Evolutionary conservation across 805 yeast genomes (phyloP), one percentile per base, ranked within the genome.

Genomic region (Kodamaea leandrae): DNA sequence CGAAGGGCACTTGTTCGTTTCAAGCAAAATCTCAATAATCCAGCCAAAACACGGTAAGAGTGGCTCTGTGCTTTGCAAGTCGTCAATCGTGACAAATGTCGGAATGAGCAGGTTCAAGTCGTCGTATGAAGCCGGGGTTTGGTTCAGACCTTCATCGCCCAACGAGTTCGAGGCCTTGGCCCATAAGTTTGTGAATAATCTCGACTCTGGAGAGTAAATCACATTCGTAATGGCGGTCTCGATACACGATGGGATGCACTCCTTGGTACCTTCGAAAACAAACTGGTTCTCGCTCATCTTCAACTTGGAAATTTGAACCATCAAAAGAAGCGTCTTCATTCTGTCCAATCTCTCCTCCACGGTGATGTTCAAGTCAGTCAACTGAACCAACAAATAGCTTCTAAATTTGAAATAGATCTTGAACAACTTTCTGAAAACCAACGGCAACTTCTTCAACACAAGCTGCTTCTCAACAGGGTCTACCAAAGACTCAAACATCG

Each of bases 1-100:
- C 52, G 84, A 86, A 14, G 96, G 95, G 38, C 88, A 81, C 39
- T 52, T 61, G 45, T 65, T 66, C 8, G 63, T 51, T 54, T 86
- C 96, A 41, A 89, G 57, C 47, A 91, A 64, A 46, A 95, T 79
- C 51, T 85, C 91, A 17, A 84, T 68, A 37, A 88, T 70, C 98
- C 98, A 91, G 8, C 97, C 97, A 44, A 88, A 78, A 54, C 96
- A 90, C 2, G 96, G 93, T 4, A 88, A 77, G 37, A 86, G 64
- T 0, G 81, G 72, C 40, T 72, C 70, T 43, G 59, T 47, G 46
- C 44, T 47, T 20, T 43, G 47, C 34, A 68, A 56, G 35, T 65
- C 71, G 2, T 49, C 36, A 4, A 48, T 40, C 3, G 49, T 49
- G 13, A 70, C 39, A 12, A 49, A 42, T 2, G 40, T 41, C 0